A percentile compares a stretch with the other conserved stretches of the same genome.
Evolutionary conservation across 1,284 basidiomycete genomes (phyloP).

Genomic region (Ganoderma meredithae): DNA sequence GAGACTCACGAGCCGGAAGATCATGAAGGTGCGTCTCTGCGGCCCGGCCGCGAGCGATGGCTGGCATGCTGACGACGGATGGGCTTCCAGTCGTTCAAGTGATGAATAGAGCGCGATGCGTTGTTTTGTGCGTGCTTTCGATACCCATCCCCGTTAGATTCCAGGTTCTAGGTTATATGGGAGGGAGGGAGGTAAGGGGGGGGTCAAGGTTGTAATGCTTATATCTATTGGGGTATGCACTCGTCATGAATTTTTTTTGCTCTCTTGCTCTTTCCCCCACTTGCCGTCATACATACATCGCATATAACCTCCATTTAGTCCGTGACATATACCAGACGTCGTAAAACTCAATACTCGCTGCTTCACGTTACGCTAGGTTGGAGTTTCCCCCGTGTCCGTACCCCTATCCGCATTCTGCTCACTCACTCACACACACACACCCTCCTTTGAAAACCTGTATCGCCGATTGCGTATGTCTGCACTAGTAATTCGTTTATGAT

Average conservation of each 20-base stretch:
- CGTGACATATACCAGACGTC: neutral
- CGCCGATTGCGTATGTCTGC: neutral
- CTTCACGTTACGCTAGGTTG: neutral
- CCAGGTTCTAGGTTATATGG: no score
- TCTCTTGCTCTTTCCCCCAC: neutral
- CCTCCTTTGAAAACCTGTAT: slow-evolving; percentile 8
- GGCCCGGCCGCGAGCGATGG: neutral
- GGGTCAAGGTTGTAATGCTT: neutral
- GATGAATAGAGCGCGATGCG: neutral
- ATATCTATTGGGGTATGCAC: neutral
- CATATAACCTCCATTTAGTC: neutral
- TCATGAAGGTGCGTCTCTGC: slow-evolving; percentile 38
- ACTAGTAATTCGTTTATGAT: neutral
- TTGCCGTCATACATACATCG: neutral
- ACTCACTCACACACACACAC: no score
- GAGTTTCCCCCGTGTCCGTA: neutral
- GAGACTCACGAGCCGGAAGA: slow-evolving; percentile 36
- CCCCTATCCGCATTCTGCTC: neutral
- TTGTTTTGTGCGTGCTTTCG: neutral
- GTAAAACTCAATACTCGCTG: neutral
- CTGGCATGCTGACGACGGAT: neutral
- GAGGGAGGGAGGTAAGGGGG: neutral
- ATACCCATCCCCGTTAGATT: neutral
- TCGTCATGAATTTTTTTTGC: neutral
- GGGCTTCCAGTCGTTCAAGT: neutral